phyloP scores from a whole-genome alignment of 1,284 basidiomycete species.

The Kalmanozyma brasiliensis region DNA sequence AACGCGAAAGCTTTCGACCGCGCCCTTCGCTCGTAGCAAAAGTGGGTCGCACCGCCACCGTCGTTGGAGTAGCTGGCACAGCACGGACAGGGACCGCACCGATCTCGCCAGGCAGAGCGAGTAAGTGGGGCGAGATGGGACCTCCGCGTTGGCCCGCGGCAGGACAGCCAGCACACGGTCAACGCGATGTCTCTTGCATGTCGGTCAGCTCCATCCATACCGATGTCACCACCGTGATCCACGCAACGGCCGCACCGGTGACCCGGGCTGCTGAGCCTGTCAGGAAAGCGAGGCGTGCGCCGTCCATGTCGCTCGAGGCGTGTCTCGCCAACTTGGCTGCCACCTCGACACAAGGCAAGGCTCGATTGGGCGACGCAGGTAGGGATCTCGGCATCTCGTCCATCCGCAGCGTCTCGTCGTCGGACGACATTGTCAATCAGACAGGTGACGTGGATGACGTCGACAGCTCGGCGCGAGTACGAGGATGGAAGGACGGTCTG shows the following conservation, averaged over 20 bases:
- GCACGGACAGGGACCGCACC: slow-evolving; percentile 2
- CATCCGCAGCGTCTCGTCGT: slow-evolving; percentile 39
- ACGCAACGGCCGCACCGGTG: slow-evolving; percentile 8
- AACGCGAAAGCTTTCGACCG: slow-evolving; percentile 45
- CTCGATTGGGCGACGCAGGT: slow-evolving; percentile 26
- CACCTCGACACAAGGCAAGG: slow-evolving; percentile 30
- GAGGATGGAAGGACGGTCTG: slow-evolving; percentile 49
- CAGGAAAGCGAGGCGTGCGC: slow-evolving; percentile 28
- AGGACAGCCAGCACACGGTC: slow-evolving; percentile 12
- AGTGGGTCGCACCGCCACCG: slow-evolving; percentile 20
- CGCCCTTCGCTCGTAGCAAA: slow-evolving; percentile 46
- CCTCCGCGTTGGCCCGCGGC: slow-evolving; percentile 43
- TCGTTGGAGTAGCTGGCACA: slow-evolving; percentile 17
- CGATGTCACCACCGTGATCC: slow-evolving; percentile 47
- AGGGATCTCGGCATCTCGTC: slow-evolving; percentile 44
- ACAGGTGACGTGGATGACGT: slow-evolving; percentile 6
- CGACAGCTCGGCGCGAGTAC: slow-evolving; percentile 25
- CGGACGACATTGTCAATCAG: slow-evolving; percentile 33
- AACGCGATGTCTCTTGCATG: slow-evolving; percentile 42
- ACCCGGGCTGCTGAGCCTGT: slow-evolving; percentile 13
- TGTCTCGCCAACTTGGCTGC: slow-evolving; percentile 44
- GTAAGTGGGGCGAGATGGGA: slow-evolving; percentile 54
- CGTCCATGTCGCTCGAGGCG: slow-evolving; percentile 47
- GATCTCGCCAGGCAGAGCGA: slow-evolving; percentile 43
- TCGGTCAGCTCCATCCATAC: slow-evolving; percentile 46